These are phyloP conservation scores for Calonectria naviculata DNA, from an alignment of 2,329 filamentous ascomycete species.

Conservation along the genomic window DNA sequence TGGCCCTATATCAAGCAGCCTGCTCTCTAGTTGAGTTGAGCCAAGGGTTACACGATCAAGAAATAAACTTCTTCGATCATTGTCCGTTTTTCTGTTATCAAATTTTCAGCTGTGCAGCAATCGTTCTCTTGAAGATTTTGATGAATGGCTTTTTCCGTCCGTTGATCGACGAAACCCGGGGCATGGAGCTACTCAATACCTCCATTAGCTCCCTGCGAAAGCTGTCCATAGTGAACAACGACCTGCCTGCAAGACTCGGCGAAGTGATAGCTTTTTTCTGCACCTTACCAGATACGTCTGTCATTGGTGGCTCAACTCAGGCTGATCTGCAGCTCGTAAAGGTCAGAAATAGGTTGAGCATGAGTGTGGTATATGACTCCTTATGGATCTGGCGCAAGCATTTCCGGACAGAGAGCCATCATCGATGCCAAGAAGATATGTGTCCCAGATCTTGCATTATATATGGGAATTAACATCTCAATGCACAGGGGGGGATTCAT, in stretches of 20 bases:
- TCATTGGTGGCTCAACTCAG: background rate
- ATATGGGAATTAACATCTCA: background rate
- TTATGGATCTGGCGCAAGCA: conserved; percentile 15
- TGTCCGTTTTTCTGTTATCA: conserved; percentile 18
- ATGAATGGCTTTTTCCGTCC: conserved; percentile 6
- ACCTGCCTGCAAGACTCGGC: background rate
- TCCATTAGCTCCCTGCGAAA: background rate
- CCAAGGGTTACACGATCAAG: background rate
- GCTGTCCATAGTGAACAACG: conserved; percentile 9
- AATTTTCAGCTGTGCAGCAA: conserved; percentile 3
- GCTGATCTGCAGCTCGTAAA: background rate
- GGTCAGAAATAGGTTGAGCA: conserved; percentile 11
- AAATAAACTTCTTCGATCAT: background rate
- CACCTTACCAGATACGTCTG: background rate
- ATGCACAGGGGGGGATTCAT: background rate
- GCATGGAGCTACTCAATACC: conserved; percentile 1
- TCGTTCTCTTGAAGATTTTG: conserved; percentile 6
- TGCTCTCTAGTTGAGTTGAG: background rate
- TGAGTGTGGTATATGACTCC: conserved; percentile 16
- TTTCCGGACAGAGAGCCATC: background rate
- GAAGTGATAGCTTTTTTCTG: conserved; percentile 13
- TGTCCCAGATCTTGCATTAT: background rate
- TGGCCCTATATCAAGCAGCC: conserved; percentile 2
- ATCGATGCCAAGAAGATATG: background rate
- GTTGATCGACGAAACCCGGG: background rate